These are phyloP conservation scores for Ziziphus jujuba DNA, from an alignment of 306 rosid genomes.

Conservation along the genomic window DNA sequence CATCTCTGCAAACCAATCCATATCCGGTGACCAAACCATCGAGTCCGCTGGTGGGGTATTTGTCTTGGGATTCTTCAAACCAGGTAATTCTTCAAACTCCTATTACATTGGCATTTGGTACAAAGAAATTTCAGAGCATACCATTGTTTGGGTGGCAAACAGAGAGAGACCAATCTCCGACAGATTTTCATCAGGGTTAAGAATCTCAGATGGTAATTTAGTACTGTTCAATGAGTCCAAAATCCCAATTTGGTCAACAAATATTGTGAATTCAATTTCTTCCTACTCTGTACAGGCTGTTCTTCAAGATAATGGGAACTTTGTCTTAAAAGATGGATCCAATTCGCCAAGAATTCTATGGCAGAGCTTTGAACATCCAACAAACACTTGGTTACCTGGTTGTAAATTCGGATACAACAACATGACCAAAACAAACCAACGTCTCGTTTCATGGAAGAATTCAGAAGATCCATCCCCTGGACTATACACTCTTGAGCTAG, in stretches of 20 bases:
- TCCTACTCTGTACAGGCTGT: conserved; percentile 31
- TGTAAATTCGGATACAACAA: conserved; percentile 20
- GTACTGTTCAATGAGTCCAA: conserved; percentile 41
- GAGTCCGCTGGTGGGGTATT: conserved; percentile 41
- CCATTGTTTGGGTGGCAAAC: conserved; percentile 67
- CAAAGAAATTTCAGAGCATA: conserved; percentile 18
- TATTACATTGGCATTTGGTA: conserved; percentile 73
- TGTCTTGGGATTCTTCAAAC: conserved; percentile 55
- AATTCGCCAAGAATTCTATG: conserved; percentile 21
- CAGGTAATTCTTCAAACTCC: conserved; percentile 48
- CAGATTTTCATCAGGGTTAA: conserved; percentile 36
- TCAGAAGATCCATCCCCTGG: conserved; percentile 10
- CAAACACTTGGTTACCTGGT: conserved; percentile 41
- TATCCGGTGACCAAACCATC: conserved; percentile 61
- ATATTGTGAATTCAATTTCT: conserved; percentile 33
- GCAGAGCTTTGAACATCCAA: conserved; percentile 44
- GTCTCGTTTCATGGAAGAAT: conserved; percentile 9
- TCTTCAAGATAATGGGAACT: conserved; percentile 53
- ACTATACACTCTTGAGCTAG: conserved; percentile 15
- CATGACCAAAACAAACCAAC: not conserved
- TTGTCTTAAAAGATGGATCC: conserved; percentile 30
- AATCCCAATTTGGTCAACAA: conserved; percentile 59
- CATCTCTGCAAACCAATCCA: conserved; percentile 50
- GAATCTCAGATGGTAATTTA: conserved; percentile 43
- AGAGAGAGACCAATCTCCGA: conserved; percentile 51